Conservation (phyloP, 2,329 filamentous ascomycete species). For the Hypocrella siamensis region DNA sequence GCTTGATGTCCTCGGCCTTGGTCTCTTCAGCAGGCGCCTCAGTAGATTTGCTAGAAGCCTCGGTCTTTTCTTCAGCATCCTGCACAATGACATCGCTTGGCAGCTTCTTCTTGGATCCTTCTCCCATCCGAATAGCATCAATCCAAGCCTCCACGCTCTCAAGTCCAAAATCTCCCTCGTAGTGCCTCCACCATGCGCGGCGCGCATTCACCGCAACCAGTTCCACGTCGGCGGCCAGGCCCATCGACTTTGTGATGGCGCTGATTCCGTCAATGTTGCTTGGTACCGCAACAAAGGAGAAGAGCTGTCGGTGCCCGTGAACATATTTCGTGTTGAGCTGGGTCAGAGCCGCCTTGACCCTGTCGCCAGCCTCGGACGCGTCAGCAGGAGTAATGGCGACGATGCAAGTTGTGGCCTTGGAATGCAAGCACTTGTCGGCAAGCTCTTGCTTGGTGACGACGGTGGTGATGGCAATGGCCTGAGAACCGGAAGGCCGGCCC, state of each 20-base stretch:
- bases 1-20: conserved; percentile 16
- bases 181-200: conserved; percentile 72
- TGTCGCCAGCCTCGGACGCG: conserved; percentile 32
- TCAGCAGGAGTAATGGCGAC: conserved; percentile 52
- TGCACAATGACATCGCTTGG: conserved; percentile 38
- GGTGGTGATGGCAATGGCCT: conserved; percentile 47
- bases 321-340: conserved; percentile 64
- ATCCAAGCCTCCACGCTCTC: conserved; percentile 69
- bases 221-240: conserved; percentile 45
- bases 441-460: conserved; percentile 50
- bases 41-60: conserved; percentile 8
- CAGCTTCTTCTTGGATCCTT: conserved; percentile 64
- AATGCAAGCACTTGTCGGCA: conserved; percentile 53
- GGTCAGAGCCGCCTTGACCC: conserved; percentile 48
- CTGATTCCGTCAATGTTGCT: conserved; percentile 21
- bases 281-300: conserved; percentile 71
- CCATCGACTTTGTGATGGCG: conserved; percentile 36
- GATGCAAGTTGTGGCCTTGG: conserved; percentile 69
- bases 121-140: conserved; percentile 79
- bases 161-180: conserved; percentile 43
- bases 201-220: conserved; percentile 75
- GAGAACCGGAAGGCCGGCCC: conserved; percentile 7
- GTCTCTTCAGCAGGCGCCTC: conserved; percentile 8
- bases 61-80: conserved; percentile 15
- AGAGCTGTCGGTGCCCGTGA: conserved; percentile 49